phyloP scores from a whole-genome alignment of 1,284 basidiomycete species.

The Melanopsichium pennsylvanicum region DNA sequence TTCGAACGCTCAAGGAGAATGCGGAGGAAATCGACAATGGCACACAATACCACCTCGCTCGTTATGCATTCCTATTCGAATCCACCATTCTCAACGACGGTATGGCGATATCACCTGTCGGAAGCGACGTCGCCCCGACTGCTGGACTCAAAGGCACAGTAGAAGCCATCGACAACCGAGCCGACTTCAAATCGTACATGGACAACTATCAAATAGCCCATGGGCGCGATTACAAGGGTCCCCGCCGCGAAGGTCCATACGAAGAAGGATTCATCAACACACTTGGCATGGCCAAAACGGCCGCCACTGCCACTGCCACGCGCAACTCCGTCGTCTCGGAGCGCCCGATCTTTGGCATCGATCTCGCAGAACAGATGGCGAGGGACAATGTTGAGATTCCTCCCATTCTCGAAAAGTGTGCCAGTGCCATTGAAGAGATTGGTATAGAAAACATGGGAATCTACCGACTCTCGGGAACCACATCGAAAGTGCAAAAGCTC shows the following conservation, averaged over 20 bases:
- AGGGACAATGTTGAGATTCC: slow-evolving; percentile 90
- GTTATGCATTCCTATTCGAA: slow-evolving; percentile 94
- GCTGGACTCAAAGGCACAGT: slow-evolving; percentile 82
- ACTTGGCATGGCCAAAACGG: slow-evolving; percentile 6
- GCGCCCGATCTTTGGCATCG: slow-evolving; percentile 78
- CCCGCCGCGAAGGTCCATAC: slow-evolving; percentile 64
- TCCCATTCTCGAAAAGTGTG: slow-evolving; percentile 85
- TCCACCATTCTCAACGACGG: slow-evolving; percentile 88
- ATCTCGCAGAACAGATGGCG: slow-evolving; percentile 87
- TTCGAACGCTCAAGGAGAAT: slow-evolving; percentile 92
- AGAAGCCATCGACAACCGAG: slow-evolving; percentile 89
- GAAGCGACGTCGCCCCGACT: slow-evolving; percentile 39
- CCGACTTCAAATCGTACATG: slow-evolving; percentile 96
- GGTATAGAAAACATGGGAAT: slow-evolving; percentile 85
- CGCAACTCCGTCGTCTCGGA: slow-evolving; percentile 61
- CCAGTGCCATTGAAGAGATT: slow-evolving; percentile 80
- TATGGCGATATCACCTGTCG: slow-evolving; percentile 78
- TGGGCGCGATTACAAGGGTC: slow-evolving; percentile 70
- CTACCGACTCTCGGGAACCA: slow-evolving; percentile 90
- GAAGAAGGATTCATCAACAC: slow-evolving; percentile 65
- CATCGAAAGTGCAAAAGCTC: slow-evolving; percentile 83
- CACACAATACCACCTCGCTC: slow-evolving; percentile 92
- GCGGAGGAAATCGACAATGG: slow-evolving; percentile 96
- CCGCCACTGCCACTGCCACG: neutral
- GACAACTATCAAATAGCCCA: slow-evolving; percentile 89